Evolutionary conservation across 257 asterid genomes (phyloP).

Genomic region (Thymus quinquecostatus): DNA sequence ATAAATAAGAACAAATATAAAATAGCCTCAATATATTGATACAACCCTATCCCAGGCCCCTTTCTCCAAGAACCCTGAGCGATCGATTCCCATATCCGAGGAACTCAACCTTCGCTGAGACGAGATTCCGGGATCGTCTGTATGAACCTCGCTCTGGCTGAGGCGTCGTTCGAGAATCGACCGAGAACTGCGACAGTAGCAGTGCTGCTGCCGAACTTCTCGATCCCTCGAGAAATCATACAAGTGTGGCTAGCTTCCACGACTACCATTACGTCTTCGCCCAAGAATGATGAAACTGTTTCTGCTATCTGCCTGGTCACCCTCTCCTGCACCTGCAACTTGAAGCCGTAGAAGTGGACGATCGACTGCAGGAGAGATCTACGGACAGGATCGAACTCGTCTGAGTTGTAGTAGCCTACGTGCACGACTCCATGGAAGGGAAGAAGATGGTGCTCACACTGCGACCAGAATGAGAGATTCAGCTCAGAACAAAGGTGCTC

Average conservation of each 20-base stretch:
- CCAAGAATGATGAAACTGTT: slow-evolving; percentile 60
- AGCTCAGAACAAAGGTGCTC: slow-evolving; percentile 50
- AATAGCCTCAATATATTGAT: background rate
- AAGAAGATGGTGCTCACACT: slow-evolving; percentile 91
- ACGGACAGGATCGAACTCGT: slow-evolving; percentile 42
- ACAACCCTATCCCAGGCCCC: background rate
- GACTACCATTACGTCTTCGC: slow-evolving; percentile 83
- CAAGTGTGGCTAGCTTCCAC: slow-evolving; percentile 92
- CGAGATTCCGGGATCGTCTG: slow-evolving; percentile 61
- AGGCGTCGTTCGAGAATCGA: slow-evolving; percentile 65
- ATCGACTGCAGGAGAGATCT: slow-evolving; percentile 69
- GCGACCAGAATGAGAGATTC: slow-evolving; percentile 76
- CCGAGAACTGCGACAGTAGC: slow-evolving; percentile 87
- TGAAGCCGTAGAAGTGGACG: slow-evolving; percentile 82
- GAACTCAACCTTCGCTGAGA: slow-evolving; percentile 38
- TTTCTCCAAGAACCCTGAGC: background rate
- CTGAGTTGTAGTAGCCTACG: slow-evolving; percentile 58
- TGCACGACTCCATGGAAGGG: slow-evolving; percentile 93
- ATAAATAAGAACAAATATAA: background rate
- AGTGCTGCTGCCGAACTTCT: slow-evolving; percentile 86
- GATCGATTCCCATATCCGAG: background rate
- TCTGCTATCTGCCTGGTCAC: slow-evolving; percentile 91
- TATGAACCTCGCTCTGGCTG: slow-evolving; percentile 65
- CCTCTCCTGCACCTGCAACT: slow-evolving; percentile 97
- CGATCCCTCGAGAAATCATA: slow-evolving; percentile 90